Percentiles rank a stretch among this genome's conserved stretches.
Evolutionary conservation across 768 basidiomycete species (phyloP).

Genomic region (Tricholoma hemisulphureum): DNA sequence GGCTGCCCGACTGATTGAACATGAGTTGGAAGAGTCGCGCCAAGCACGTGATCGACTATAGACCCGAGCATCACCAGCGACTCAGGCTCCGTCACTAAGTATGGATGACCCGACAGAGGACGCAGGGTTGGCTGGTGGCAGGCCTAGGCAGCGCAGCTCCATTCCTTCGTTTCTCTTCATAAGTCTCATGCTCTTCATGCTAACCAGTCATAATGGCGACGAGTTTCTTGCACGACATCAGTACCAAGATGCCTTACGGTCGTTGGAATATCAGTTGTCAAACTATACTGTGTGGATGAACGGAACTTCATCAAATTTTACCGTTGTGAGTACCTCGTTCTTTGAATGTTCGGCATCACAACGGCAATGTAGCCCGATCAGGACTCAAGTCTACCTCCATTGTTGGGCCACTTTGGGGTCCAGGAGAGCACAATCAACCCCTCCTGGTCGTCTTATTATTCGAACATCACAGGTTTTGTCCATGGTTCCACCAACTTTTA

Average conservation of each 20-base stretch:
- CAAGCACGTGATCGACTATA: slow-evolving; percentile 13
- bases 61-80: neutral
- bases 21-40: slow-evolving; percentile 18
- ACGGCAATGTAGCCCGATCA: slow-evolving; percentile 42
- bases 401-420: slow-evolving; percentile 51
- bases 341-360: neutral
- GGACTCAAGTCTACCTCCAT: slow-evolving; percentile 40
- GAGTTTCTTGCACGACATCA: slow-evolving; percentile 62
- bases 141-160: slow-evolving; percentile 52
- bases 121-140: slow-evolving; percentile 31
- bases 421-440: slow-evolving; percentile 46
- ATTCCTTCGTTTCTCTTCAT: slow-evolving; percentile 75
- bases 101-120: slow-evolving; percentile 36
- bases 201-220: slow-evolving; percentile 72
- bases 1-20: slow-evolving; percentile 48
- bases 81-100: too few species aligned
- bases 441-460: slow-evolving; percentile 55
- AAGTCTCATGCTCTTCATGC: slow-evolving; percentile 72
- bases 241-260: slow-evolving; percentile 63
- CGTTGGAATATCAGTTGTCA: slow-evolving; percentile 57
- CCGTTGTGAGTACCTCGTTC: slow-evolving; percentile 42
- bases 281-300: slow-evolving; percentile 79
- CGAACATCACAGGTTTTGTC: slow-evolving; percentile 78
- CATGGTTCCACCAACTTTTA: slow-evolving; percentile 59
- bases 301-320: slow-evolving; percentile 63